A percentile compares a stretch with the other conserved stretches of the same genome.
Evolutionary conservation across 2,329 filamentous ascomycete species (phyloP).

Genomic region (Botrytis tulipae): DNA sequence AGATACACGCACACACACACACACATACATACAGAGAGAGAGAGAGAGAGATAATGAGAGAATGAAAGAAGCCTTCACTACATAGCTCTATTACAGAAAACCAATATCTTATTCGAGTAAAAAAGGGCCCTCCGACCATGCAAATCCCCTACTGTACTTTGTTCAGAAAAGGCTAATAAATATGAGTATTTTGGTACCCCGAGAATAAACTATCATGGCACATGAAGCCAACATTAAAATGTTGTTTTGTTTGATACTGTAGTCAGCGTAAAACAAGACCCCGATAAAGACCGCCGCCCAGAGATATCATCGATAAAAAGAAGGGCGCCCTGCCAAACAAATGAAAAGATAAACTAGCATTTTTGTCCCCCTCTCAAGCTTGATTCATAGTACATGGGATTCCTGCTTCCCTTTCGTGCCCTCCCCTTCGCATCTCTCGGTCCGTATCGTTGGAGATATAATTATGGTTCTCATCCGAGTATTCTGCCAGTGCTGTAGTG

Average conservation of each 20-base stretch:
- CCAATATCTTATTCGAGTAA: neutral
- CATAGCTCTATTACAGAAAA: neutral
- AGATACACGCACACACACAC: neutral
- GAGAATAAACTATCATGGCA: conserved; percentile 19
- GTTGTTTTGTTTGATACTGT: conserved; percentile 25
- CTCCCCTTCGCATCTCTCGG: conserved; percentile 10
- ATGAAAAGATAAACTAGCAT: conserved; percentile 27
- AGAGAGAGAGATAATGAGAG: neutral
- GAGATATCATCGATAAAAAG: conserved; percentile 25
- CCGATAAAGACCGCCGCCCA: conserved; percentile 18
- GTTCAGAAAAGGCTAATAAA: conserved; percentile 15
- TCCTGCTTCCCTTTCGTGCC: conserved; percentile 24
- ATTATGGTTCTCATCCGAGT: neutral
- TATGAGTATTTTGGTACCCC: conserved; percentile 23
- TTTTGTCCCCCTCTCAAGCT: conserved; percentile 26
- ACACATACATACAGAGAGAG: neutral
- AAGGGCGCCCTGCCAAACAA: conserved; percentile 24
- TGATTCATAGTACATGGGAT: conserved; percentile 32
- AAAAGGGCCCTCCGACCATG: conserved; percentile 1
- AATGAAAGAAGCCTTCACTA: neutral
- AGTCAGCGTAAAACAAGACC: conserved; percentile 9
- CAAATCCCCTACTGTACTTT: conserved; percentile 10
- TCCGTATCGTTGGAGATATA: neutral
- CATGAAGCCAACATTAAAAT: conserved; percentile 34
- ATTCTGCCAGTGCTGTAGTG: conserved; percentile 20